A percentile compares a stretch with the other conserved stretches of the same genome.
These are phyloP conservation scores for Pseudogymnoascus pannorum DNA, from an alignment of 2,329 filamentous ascomycete species.

Conservation along the genomic window DNA sequence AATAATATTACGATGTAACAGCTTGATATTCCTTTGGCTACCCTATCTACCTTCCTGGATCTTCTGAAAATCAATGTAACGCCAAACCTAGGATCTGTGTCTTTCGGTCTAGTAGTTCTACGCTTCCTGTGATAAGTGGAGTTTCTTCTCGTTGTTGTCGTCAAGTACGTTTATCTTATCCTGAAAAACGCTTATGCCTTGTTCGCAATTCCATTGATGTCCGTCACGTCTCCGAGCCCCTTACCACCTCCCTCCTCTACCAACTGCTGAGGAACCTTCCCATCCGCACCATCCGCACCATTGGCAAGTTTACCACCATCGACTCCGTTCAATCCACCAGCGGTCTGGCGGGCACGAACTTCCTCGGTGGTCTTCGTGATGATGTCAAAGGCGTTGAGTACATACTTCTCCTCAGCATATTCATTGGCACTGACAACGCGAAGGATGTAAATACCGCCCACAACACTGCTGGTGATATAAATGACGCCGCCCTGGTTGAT, in stretches of 20 bases:
- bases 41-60: background rate
- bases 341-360: constrained; percentile 18
- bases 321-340: background rate
- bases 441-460: constrained; percentile 70
- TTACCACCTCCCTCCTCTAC: background rate
- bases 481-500: constrained; percentile 70
- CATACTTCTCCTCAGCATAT: constrained; percentile 62
- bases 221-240: background rate
- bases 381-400: constrained; percentile 67
- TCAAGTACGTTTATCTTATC: background rate
- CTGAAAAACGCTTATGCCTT: background rate
- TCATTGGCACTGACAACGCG: constrained; percentile 70
- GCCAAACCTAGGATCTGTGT: background rate
- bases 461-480: constrained; percentile 71
- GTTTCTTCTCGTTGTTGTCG: background rate
- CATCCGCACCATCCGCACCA: constrained; percentile 1
- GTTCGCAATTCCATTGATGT: background rate
- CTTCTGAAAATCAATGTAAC: background rate
- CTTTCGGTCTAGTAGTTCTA: background rate
- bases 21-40: constrained; percentile 5
- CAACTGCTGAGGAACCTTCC: constrained; percentile 1
- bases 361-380: constrained; percentile 43
- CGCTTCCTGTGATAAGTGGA: background rate
- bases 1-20: constrained; percentile 8
- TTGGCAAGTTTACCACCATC: constrained; percentile 13